These are phyloP conservation scores for Dictyophora rubrovolvata DNA, from an alignment of 768 basidiomycete genomes.

Conservation along the genomic window DNA sequence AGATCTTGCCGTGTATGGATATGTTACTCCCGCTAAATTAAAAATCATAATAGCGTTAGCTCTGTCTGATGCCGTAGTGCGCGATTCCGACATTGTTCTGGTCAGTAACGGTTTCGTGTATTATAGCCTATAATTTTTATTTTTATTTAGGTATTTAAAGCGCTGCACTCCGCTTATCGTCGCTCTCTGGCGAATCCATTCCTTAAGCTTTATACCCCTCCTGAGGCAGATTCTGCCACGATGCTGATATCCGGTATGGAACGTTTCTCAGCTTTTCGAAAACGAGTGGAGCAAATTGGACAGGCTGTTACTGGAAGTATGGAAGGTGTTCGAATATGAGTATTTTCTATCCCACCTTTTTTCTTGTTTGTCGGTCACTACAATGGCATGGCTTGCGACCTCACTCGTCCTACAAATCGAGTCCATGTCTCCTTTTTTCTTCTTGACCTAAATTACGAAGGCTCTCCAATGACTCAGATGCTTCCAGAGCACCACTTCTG, in stretches of 20 bases:
- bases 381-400: constrained; percentile 14
- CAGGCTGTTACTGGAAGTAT: constrained; percentile 39
- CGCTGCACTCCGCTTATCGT: constrained; percentile 82
- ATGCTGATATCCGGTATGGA: constrained; percentile 50
- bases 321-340: constrained; percentile 14
- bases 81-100: constrained; percentile 67
- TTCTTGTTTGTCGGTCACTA: constrained; percentile 18
- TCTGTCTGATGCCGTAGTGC: constrained; percentile 70
- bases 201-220: constrained; percentile 47
- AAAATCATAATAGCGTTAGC: constrained; percentile 80
- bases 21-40: constrained; percentile 77
- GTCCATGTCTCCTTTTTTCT: constrained; percentile 1
- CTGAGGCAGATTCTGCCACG: constrained; percentile 44
- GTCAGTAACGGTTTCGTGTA: constrained; percentile 31
- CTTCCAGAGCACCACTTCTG: constrained; percentile 50
- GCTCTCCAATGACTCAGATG: constrained; percentile 74
- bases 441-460: constrained; percentile 43
- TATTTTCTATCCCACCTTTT: constrained; percentile 14
- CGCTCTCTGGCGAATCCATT: constrained; percentile 80
- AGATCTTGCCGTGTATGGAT: constrained; percentile 88
- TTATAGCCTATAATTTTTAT: not conserved
- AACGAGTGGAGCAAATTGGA: constrained; percentile 66
- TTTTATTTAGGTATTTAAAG: constrained; percentile 64
- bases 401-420: constrained; percentile 13
- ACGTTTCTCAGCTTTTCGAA: constrained; percentile 62